Evolutionary conservation across 108 stramenopile species (phyloP), one percentile per base, ranked within the genome.

Genomic region (Pseudonitzschia multiseries): DNA sequence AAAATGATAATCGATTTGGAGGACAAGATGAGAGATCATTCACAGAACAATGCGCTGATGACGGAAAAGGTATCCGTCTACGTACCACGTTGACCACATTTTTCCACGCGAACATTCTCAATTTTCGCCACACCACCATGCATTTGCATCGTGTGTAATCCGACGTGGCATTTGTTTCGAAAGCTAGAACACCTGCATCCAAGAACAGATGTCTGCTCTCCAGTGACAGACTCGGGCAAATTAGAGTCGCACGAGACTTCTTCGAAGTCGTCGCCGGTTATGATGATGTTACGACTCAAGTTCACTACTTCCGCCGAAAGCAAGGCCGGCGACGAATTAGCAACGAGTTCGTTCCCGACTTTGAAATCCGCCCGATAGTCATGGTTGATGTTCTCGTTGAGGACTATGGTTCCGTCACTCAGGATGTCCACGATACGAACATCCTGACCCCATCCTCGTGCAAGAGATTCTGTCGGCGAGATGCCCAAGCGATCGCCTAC

Each of bases 211-310:
- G 61, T 62, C 52, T 65, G 80, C 81, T 62, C 61, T 29, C 87
- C 84, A 40, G 46, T 29, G 22, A 83, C 65, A 17, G 79, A 70
- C 17, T 83, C 80, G 8, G 79, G 71, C 4, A 88, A 68, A 29
- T 24, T 53, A 8, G 79, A 64, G 67, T 85, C 87, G 71, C 84
- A 85, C 20, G 57, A 18, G 26, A 83, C 69, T 65, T 84, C 74
- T 53, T 74, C 51, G 57, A 84, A 85, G n/a, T 83, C 84, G 65
- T 88, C 87, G 2, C 87, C 87, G 4, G 87, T 85, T 28, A 88
- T 74, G 6, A 88, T 71, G 63, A 88, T 69, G 50, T 85, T 85
- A 4, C 87, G 57, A 17, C 76, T 78, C 24, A 88, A 72, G 33
- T 83, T 83, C 68, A 85, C 72, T 14, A 88, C 84, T 73, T 88